Conservation (phyloP, 805 yeast species). For the Blastobotrys chiropterorum region DNA sequence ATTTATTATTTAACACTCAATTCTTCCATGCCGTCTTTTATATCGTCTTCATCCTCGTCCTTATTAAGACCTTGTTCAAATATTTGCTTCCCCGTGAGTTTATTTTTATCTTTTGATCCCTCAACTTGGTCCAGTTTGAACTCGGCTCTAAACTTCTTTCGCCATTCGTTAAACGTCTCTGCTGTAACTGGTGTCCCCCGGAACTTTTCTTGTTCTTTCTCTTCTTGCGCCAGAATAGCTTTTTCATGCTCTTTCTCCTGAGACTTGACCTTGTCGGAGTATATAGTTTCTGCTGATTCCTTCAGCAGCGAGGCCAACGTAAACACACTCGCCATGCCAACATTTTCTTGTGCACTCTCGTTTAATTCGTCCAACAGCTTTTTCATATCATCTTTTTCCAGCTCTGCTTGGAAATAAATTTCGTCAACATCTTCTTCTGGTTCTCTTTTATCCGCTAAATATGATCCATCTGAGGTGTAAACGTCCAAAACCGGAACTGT, state of each 20-base stretch:
- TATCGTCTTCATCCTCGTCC: conserved; percentile 50
- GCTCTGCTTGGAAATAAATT: conserved; percentile 41
- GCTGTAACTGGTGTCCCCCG: conserved; percentile 83
- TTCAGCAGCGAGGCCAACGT: conserved; percentile 70
- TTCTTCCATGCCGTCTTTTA: conserved; percentile 1
- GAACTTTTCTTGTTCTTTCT: conserved; percentile 83
- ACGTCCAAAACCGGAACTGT: conserved; percentile 56
- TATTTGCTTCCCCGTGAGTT: conserved; percentile 80
- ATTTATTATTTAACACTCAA: not conserved
- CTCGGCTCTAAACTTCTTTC: conserved; percentile 62
- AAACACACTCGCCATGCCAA: conserved; percentile 91
- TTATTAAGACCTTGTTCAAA: conserved; percentile 86
- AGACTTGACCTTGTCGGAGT: conserved; percentile 48
- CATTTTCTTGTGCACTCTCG: conserved; percentile 55
- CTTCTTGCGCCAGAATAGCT: conserved; percentile 57
- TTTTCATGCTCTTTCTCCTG: conserved; percentile 55
- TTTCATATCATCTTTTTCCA: conserved; percentile 36
- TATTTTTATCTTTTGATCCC: conserved; percentile 59
- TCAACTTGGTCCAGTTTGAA: conserved; percentile 52
- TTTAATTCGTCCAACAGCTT: conserved; percentile 20
- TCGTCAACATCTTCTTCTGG: conserved; percentile 46
- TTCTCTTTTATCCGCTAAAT: conserved; percentile 34
- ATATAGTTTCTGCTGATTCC: conserved; percentile 69
- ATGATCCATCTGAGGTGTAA: conserved; percentile 29
- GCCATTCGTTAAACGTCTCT: conserved; percentile 72